Base-by-base conservation (phyloP, 805 yeast genomes). In the Schizosaccharomyces osmophilus region DNA sequence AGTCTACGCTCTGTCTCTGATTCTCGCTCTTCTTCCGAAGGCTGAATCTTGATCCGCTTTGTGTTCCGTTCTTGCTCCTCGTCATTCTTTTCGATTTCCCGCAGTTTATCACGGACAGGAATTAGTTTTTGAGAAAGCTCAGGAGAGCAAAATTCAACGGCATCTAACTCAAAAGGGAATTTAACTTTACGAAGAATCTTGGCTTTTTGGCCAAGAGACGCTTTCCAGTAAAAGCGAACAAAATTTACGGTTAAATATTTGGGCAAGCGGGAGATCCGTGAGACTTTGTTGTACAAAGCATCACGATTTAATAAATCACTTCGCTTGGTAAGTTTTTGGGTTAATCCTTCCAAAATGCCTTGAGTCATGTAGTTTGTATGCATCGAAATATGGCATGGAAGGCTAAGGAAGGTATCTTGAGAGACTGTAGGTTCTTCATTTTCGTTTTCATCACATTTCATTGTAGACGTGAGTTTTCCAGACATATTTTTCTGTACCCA, bases 191-290 rank as follows among this genome's bases (percentile, higher is more conserved):
- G 82, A 70, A 93, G 77, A 69, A 93, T 93, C 73, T 93, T 93
- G 22, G 95, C 85, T 74, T 93, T 93, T 73, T 84, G 85, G 65
- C 80, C 81, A 3, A 94, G 85, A 63, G 90, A 95, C 69, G 90
- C 80, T 70, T 90, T 86, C 98, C 98, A 93, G 72, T 82, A 93
- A 70, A 93, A 93, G 69, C 99, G 80, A 64, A 93, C 93, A 73
- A 85, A 93, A 70, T 93, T 95, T 54, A 93, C 87, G 9, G 90
- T 85, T 66, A 93, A 76, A 69, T 83, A 84, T 68, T 85, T 83
- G 63, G 99, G 99, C 65, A 93, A 75, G 69, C 85, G 81, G 1
- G 84, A 79, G 63, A 93, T 84, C 61, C 79, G 72, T 63, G 70
- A 71, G 13, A 67, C 70, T 57, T 87, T 78, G 65, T 81, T 81